A percentile compares a stretch with the other conserved stretches of the same genome.
phyloP scores from a whole-genome alignment of 129 eudicot genomes.

The Ambrosia trifida region DNA sequence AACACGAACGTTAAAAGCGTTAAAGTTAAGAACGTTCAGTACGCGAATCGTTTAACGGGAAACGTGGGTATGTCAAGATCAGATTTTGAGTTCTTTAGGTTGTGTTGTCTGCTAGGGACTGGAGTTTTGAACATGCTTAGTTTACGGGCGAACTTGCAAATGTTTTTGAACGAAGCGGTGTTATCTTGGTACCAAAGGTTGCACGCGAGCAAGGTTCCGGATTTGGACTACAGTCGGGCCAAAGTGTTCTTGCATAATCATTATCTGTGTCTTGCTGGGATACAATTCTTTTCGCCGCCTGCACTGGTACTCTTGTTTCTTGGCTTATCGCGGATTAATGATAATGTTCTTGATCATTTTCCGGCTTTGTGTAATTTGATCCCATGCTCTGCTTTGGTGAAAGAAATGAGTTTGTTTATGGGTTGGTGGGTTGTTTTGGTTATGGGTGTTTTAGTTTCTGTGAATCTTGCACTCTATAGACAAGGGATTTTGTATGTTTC shows the following conservation, averaged over 20 bases:
- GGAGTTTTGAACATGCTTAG: conserved; percentile 58
- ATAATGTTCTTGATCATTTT: conserved; percentile 51
- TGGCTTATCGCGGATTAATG: conserved; percentile 68
- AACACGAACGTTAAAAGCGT: conserved; percentile 46
- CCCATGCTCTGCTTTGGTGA: conserved; percentile 60
- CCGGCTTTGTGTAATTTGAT: conserved; percentile 43
- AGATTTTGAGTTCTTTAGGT: conserved; percentile 62
- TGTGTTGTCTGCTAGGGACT: conserved; percentile 58
- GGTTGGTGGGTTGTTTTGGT: conserved; percentile 86
- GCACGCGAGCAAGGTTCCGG: conserved; percentile 86
- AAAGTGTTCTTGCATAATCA: conserved; percentile 95
- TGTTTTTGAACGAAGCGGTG: conserved; percentile 86
- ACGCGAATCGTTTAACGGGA: conserved; percentile 49
- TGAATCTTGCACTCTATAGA: conserved; percentile 62
- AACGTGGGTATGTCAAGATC: conserved; percentile 63
- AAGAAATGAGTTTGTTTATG: conserved; percentile 74
- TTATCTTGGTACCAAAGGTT: conserved; percentile 95
- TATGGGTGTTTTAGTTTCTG: conserved; percentile 64
- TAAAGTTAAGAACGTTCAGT: conserved; percentile 13
- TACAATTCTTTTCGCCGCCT: conserved; percentile 74
- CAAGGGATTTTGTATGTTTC: conserved; percentile 80
- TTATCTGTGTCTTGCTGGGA: conserved; percentile 69
- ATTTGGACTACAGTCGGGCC: conserved; percentile 82
- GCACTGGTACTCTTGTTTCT: conserved; percentile 75
- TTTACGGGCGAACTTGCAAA: conserved; percentile 67